phyloP scores from a whole-genome alignment of 108 stramenopile genomes.

The Poteriospumella lacustris region DNA sequence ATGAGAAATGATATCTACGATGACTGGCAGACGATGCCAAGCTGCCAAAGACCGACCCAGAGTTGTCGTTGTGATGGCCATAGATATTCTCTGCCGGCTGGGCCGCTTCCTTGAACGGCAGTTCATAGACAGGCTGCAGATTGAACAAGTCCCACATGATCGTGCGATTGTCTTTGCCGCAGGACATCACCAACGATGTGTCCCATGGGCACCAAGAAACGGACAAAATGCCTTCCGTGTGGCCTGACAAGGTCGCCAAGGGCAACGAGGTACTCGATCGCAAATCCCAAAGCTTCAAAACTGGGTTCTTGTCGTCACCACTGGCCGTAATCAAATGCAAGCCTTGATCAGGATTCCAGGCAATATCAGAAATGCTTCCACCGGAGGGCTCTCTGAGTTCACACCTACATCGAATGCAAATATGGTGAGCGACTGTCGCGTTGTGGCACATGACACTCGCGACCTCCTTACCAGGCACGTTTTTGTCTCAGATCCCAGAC shows the following conservation, averaged over 20 bases:
- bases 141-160: slow-evolving; percentile 88
- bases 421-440: neutral
- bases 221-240: slow-evolving; percentile 77
- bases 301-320: slow-evolving; percentile 77
- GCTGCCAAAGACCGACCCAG: neutral
- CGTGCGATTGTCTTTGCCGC: slow-evolving; percentile 90
- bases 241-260: slow-evolving; percentile 74
- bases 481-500: slow-evolving; percentile 89
- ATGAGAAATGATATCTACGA: slow-evolving; percentile 69
- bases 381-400: slow-evolving; percentile 61
- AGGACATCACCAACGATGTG: slow-evolving; percentile 65
- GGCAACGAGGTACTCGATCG: slow-evolving; percentile 84
- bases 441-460: too few species aligned
- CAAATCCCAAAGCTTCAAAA: slow-evolving; percentile 88
- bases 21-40: slow-evolving; percentile 10
- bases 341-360: slow-evolving; percentile 91
- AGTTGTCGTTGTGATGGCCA: neutral
- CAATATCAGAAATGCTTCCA: slow-evolving; percentile 67
- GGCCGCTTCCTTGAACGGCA: slow-evolving; percentile 38
- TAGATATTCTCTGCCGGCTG: neutral
- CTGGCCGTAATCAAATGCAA: slow-evolving; percentile 85
- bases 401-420: slow-evolving; percentile 41
- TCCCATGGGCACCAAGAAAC: slow-evolving; percentile 92
- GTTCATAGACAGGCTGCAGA: slow-evolving; percentile 74
- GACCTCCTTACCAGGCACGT: slow-evolving; percentile 68